phyloP scores from a whole-genome alignment of 495 filamentous ascomycete species.

The Podospora conica region DNA sequence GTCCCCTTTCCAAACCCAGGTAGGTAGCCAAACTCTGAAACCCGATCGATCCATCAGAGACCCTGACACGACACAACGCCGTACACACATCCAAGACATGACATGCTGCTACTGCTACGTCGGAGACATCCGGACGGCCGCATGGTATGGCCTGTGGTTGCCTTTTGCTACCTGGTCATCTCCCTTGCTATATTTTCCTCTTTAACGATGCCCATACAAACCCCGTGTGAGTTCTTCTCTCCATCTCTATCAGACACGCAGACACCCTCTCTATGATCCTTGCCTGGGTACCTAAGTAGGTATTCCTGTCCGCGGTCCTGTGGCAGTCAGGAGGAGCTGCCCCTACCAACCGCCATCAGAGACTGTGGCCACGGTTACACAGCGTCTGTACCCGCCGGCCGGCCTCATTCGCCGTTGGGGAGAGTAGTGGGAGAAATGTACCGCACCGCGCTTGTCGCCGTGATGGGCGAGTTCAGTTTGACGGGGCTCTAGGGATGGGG shows the following conservation, averaged over 20 bases:
- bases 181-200: neutral
- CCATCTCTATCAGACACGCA: neutral
- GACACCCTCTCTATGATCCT: neutral
- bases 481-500: neutral
- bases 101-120: neutral
- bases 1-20: neutral
- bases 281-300: neutral
- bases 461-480: neutral
- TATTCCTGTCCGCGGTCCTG: neutral
- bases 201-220: neutral
- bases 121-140: neutral
- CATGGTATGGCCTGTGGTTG: neutral
- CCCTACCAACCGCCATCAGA: neutral
- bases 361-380: neutral
- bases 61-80: neutral
- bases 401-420: neutral
- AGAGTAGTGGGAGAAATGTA: neutral
- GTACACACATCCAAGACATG: neutral
- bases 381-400: neutral
- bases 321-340: neutral
- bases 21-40: neutral
- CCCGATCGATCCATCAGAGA: neutral
- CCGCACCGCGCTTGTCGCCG: neutral
- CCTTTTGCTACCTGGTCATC: neutral
- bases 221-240: neutral